Evolutionary conservation across 1,284 basidiomycete species (phyloP), one percentile per base, ranked within the genome.

Genomic region (Ganoderma boninense): DNA sequence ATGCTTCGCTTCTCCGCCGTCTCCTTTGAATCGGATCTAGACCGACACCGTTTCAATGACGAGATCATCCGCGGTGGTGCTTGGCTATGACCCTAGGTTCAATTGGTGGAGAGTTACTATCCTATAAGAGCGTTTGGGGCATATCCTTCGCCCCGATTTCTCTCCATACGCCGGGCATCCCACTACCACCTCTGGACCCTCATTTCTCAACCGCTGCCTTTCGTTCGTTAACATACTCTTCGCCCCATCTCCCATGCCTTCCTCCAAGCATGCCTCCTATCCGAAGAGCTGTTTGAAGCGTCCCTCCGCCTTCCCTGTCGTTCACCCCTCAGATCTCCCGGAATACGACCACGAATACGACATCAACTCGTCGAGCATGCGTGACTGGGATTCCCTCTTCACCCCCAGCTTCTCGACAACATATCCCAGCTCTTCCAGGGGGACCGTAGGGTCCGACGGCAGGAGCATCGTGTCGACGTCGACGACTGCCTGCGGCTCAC

Each of bases 211-310:
- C 10, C 35, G n/a, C 23, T 35, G 20, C 38, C 57, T 4, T 11
- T n/a, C 35, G 16, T 57, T 35, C 6, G 7, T 40, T 2, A n/a
- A 20, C n/a, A 23, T 6, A 49, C 10, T 49, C 46, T 23, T 23
- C 46, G 46, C 20, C 20, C n/a, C 11, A 49, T 11, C 20, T 35
- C 57, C 6, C 29, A 60, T 60, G 57, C 57, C 32, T n/a, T 60
- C 57, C 10, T 32, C 57, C 7, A 18, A 20, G 8, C 2, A 20
- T 20, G 16, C 57, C 18, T 35, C 57, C 6, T 40, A 40, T 7
- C 57, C 57, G 35, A 60, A 60, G 57, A 20, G 57, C 57, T 60
- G 57, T 23, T 35, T 60, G 35, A 60, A 40, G 35, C 57, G 57
- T 40, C 57, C 57, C 35, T 60, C 57, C 2, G 38, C 13, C 20